Base-by-base conservation (phyloP, 192 early-diverging fungal species). In the Chytriomyces hyalinus region DNA sequence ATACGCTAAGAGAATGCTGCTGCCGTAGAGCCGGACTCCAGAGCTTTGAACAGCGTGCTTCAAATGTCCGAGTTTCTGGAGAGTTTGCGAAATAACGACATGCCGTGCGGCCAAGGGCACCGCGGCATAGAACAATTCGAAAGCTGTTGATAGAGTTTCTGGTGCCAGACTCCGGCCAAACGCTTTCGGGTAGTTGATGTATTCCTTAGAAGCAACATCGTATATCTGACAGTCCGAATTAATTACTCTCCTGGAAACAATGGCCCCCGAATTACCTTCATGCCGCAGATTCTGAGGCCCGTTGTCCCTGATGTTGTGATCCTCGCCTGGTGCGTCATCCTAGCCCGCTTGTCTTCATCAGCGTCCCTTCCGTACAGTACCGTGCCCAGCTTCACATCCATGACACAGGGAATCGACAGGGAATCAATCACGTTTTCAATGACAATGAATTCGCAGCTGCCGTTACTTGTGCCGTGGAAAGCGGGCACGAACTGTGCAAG, bases 351-450 rank as follows among this genome's bases (percentile, higher is more conserved):
- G 57, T 86, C 91, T 6, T 88, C 88, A 1, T 80, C 70, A 0
- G 95, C 95, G 45, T 92, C 85, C 36, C 89, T 84, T 59, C 92
- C 95, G 77, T 90, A 92, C 46, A 96, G 80, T 61, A 89, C 87
- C 3, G 86, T 87, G 6, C 96, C 97, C 50, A 99, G 77, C 81
- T 98, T 98, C 28, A 97, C 61, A 81, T 98, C 97, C 53, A 94
- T 80, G 10, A 97, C 82, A 73, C 93, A 96, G 1, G 96, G 91
- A 48, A 89, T 82, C 10, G 73, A 83, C 75, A 94, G 94, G 10
- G 87, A 86, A 63, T 79, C 72, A 4, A 92, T 70, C 49, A 96
- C 61, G 66, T 98, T 95, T 75, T 96, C 92, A 66, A 97, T 78
- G 73, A 92, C 91, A 15, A 95, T n/a, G 65, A 20, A 60, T 13